A percentile compares a stretch with the other conserved stretches of the same genome.
Conservation (phyloP, 2,329 filamentous ascomycete genomes). For the Paradendryphiella salina region DNA sequence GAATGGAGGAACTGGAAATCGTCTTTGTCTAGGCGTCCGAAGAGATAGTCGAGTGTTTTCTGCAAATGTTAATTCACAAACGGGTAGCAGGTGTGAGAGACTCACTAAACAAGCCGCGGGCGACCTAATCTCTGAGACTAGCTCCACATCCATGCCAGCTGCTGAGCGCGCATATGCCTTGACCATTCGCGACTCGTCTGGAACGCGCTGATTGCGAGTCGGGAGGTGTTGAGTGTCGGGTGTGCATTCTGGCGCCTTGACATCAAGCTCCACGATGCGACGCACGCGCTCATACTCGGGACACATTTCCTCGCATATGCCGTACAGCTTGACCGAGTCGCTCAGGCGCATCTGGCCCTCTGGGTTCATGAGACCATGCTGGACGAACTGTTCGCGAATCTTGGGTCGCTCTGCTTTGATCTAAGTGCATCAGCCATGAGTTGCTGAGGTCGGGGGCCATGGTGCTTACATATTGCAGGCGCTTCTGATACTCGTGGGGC, state of each 20-base stretch:
- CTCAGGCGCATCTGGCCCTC: slow-evolving; percentile 61
- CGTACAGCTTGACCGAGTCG: slow-evolving; percentile 64
- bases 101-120: slow-evolving; percentile 52
- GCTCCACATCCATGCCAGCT: slow-evolving; percentile 64
- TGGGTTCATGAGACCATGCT: slow-evolving; percentile 51
- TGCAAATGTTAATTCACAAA: slow-evolving; percentile 25
- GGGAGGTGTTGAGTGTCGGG: slow-evolving; percentile 40
- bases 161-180: slow-evolving; percentile 66
- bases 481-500: slow-evolving; percentile 29
- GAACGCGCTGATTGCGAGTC: slow-evolving; percentile 39
- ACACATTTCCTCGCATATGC: slow-evolving; percentile 66
- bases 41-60: slow-evolving; percentile 52
- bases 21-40: slow-evolving; percentile 55
- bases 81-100: slow-evolving; percentile 8
- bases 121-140: slow-evolving; percentile 66
- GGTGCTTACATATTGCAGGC: slow-evolving; percentile 32
- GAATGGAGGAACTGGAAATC: slow-evolving; percentile 57
- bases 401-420: slow-evolving; percentile 48
- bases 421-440: slow-evolving; percentile 23
- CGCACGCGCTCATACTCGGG: slow-evolving; percentile 65
- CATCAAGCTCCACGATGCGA: slow-evolving; percentile 64
- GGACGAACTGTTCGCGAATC: slow-evolving; percentile 47
- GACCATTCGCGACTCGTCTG: slow-evolving; percentile 62
- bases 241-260: slow-evolving; percentile 61
- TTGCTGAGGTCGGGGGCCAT: background rate